Evolutionary conservation across 441 rosid species (phyloP).

Genomic region (Macaranga tanarius): DNA sequence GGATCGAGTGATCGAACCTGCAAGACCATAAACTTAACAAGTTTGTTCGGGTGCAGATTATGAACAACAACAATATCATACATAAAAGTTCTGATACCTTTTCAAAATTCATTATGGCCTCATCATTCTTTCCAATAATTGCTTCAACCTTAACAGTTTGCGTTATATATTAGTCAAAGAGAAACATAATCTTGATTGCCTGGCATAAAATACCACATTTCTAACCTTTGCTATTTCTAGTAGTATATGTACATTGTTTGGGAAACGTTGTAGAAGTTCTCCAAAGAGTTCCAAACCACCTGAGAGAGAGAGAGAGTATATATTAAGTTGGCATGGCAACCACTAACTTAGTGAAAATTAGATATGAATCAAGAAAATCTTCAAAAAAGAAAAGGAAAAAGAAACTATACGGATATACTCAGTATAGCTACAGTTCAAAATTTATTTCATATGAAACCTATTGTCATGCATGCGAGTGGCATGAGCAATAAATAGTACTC

Average conservation of each 20-base stretch:
- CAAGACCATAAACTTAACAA: slow-evolving; percentile 24
- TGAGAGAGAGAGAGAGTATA: slow-evolving; percentile 29
- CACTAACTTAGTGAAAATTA: background rate
- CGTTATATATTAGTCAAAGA: slow-evolving; percentile 27
- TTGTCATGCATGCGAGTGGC: background rate
- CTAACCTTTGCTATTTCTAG: slow-evolving; percentile 94
- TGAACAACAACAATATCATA: slow-evolving; percentile 15
- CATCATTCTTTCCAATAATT: slow-evolving; percentile 89
- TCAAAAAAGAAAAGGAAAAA: background rate
- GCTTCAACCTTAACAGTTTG: slow-evolving; percentile 73
- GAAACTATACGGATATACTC: background rate
- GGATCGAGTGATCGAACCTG: slow-evolving; percentile 97
- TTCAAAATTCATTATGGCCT: slow-evolving; percentile 83
- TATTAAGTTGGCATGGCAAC: slow-evolving; percentile 14
- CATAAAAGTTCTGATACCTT: slow-evolving; percentile 50
- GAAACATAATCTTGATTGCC: slow-evolving; percentile 1
- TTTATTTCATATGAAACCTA: background rate
- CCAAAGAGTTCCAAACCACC: slow-evolving; percentile 87
- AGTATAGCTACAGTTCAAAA: background rate
- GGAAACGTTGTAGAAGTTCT: slow-evolving; percentile 87
- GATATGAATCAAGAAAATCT: background rate
- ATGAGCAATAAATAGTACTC: background rate
- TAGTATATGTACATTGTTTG: slow-evolving; percentile 75
- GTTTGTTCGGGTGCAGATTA: slow-evolving; percentile 3
- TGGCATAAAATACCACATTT: slow-evolving; percentile 9